Base-by-base conservation (phyloP, 345 rosid genomes). In the Draba incana region DNA sequence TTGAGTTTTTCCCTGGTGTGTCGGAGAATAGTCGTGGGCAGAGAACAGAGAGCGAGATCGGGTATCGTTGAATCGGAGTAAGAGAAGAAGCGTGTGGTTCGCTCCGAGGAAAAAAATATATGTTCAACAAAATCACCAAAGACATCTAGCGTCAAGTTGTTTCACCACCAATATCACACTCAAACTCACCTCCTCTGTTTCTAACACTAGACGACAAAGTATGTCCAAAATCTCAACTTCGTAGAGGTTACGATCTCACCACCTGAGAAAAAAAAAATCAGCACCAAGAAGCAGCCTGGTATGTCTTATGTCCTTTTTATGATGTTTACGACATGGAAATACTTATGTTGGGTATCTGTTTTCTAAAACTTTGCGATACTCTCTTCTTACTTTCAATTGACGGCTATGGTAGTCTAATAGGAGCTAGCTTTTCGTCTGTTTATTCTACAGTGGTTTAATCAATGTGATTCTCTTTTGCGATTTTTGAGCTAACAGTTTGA, bases 151-250 rank as follows among this genome's bases (percentile, higher is more conserved):
- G 0, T 20, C 20, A 20, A 20, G 20, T 20, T 20, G 20, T 20
- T 20, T 20, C 20, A 20, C 20, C 20, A 20, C 20, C 0, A 20
- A 20, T 20, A 20, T 51, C 10, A 23, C 69, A 20, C 15, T 64
- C 10, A 77, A 77, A 33, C 62, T 71, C 35, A 50, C 71, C 37
- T 64, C 79, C 37, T 64, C 79, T 51, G 41, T 70, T 56, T 57
- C 71, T 50, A 66, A 15, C 44, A 59, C 57, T 57, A 66, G 20
- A 63, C 61, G 62, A 43, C 27, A 23, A 25, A 33, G 10, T n/a
- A n/a, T n/a, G 98, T 80, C 46, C 80, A 69, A 2, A 78, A 57
- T 68, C 74, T 92, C 58, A 89, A 84, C 78, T 92, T 89, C 70
- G 81, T 88, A 15, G 16, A 66, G 10, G 54, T 62, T 58, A 41